A percentile compares a stretch with the other conserved stretches of the same genome.
Evolutionary conservation across 225 moss, liverwort and hornwort species (phyloP).

Genomic region (Neckera pumila): DNA sequence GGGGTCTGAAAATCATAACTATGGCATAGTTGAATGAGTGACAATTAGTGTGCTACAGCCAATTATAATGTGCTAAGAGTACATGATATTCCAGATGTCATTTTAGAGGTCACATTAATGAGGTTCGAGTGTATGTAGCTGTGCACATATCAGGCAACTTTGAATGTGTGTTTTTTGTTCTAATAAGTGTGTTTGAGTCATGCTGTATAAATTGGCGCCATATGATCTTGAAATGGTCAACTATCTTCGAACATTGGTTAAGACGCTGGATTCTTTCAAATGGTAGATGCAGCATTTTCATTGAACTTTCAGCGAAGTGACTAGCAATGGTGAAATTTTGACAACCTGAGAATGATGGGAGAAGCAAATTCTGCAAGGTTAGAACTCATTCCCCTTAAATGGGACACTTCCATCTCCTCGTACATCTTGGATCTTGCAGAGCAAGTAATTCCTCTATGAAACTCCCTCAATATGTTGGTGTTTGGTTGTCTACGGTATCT

Average conservation of each 20-base stretch:
- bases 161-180: background rate
- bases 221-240: background rate
- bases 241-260: background rate
- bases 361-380: background rate
- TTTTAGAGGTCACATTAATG: background rate
- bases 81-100: background rate
- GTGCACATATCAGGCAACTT: background rate
- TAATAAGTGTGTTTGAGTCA: background rate
- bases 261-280: background rate
- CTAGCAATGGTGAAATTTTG: background rate
- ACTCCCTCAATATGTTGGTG: background rate
- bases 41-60: background rate
- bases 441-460: background rate
- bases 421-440: background rate
- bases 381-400: background rate
- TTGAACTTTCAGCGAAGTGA: background rate
- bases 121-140: background rate
- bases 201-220: background rate
- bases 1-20: background rate
- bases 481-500: background rate
- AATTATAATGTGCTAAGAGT: background rate
- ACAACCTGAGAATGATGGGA: background rate
- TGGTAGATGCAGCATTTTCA: background rate
- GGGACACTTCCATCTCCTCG: background rate
- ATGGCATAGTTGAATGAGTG: background rate